A percentile compares a stretch with the other conserved stretches of the same genome.
phyloP scores from a whole-genome alignment of 139 green algal species.

The Chlorella sp. region DNA sequence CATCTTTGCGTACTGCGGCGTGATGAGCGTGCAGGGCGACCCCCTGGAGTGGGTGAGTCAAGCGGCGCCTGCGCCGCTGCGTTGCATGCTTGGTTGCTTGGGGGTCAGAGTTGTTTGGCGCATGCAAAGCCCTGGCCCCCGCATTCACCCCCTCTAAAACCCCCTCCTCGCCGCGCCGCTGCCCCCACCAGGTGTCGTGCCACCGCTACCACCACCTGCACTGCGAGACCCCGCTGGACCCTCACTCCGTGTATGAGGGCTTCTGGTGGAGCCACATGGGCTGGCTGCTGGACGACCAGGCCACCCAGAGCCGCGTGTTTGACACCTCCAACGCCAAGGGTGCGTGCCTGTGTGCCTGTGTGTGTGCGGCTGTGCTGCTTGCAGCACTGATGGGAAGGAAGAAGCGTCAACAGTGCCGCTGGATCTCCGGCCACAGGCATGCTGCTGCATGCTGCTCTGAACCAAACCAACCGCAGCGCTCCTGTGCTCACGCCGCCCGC shows the following conservation, averaged over 20 bases:
- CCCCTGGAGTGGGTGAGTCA: slow-evolving; percentile 90
- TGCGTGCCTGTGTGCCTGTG: background rate
- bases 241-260: slow-evolving; percentile 98
- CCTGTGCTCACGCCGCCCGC: too few species aligned
- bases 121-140: too few species aligned
- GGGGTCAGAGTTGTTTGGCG: too few species aligned
- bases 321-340: slow-evolving; percentile 80
- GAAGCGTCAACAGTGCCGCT: too few species aligned
- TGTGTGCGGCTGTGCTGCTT: too few species aligned
- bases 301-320: slow-evolving; percentile 78
- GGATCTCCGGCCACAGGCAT: too few species aligned
- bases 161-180: background rate
- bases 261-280: slow-evolving; percentile 98
- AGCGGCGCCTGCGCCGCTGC: too few species aligned
- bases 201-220: slow-evolving; percentile 97
- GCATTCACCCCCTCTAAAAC: too few species aligned
- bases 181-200: slow-evolving; percentile 53
- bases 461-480: too few species aligned
- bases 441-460: too few species aligned
- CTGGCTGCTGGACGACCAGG: slow-evolving; percentile 96
- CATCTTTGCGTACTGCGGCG: slow-evolving; percentile 96
- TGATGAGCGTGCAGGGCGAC: slow-evolving; percentile 91
- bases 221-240: slow-evolving; percentile 97
- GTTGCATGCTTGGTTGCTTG: too few species aligned
- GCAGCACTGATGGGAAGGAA: too few species aligned